A percentile compares a stretch with the other conserved stretches of the same genome.
phyloP scores from a whole-genome alignment of 1,284 basidiomycete species.

The Rhodotorula sp. region DNA sequence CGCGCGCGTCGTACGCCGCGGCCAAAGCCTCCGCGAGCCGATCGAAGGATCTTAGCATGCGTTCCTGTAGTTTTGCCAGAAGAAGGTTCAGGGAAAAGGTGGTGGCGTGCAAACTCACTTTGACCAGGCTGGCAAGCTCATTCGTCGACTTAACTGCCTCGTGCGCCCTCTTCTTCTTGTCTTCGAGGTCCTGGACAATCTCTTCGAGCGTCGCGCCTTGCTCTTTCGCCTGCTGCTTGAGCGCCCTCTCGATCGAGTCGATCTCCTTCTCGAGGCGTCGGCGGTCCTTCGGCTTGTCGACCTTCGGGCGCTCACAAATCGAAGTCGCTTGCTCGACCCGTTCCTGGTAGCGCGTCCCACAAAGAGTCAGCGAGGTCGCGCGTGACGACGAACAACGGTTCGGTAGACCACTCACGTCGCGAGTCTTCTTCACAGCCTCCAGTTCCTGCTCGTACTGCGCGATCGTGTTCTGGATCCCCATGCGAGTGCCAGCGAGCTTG shows the following conservation, averaged over 20 bases:
- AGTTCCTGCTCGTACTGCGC: constrained; percentile 54
- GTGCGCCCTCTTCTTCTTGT: constrained; percentile 47
- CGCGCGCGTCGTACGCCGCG: constrained; percentile 63
- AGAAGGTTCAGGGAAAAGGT: neutral
- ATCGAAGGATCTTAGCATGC: neutral
- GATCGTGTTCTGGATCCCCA: constrained; percentile 31
- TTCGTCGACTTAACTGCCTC: constrained; percentile 61
- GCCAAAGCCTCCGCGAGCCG: constrained; percentile 57
- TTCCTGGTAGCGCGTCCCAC: constrained; percentile 50
- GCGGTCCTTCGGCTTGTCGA: constrained; percentile 60
- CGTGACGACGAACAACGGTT: too few relatives aligned
- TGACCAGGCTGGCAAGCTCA: constrained; percentile 61
- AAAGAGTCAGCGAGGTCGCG: too few relatives aligned
- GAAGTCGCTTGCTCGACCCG: constrained; percentile 66
- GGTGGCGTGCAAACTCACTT: constrained; percentile 51
- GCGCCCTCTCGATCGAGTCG: constrained; percentile 62
- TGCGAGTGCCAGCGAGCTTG: neutral
- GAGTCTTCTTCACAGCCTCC: constrained; percentile 60
- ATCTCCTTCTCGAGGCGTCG: constrained; percentile 62
- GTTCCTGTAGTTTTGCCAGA: too few relatives aligned
- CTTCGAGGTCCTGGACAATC: constrained; percentile 62
- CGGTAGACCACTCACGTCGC: constrained; percentile 52
- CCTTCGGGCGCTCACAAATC: constrained; percentile 57
- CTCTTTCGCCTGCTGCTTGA: constrained; percentile 68
- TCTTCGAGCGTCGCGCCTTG: constrained; percentile 75